Base-by-base conservation (phyloP, 1,139 yeast species). In the Yamadazyma friedrichii region DNA sequence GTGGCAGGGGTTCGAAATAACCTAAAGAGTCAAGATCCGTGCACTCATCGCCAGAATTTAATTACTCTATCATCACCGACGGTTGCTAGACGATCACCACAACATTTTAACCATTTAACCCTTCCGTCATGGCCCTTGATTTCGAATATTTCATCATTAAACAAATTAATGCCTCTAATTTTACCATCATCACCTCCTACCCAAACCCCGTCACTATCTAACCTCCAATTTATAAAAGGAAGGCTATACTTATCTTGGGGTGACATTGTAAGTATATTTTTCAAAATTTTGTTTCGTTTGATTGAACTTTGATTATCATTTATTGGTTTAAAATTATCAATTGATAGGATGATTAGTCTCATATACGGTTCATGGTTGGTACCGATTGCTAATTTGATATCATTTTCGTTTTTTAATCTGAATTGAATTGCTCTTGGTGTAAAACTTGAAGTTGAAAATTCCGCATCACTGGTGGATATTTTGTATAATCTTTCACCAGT, bases 301-400 rank as follows among this genome's bases (percentile, higher is more conserved):
- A 69, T 59, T 1, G 36, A 39, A 9, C 40, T 44, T 4, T 32
- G 27, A 9, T 38, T 39, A 11, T 13, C 16, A 16, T n/a, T 11
- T 16, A 16, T 12, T 2, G 30, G 20, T 13, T 12, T n/a, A 20
- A 10, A 38, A 6, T 36, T n/a, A 15, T 67, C 53, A 0, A 79
- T 69, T 0, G 82, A 57, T 2, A 86, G 70, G 2, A 51, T 34
- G 3, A 50, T 49, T 9, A 85, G 52, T 46, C 95, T 62, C 87
- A 85, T 80, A 53, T 70, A 84, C 2, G 95, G 95, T 24, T 78
- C 76, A 51, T 86, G 93, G 1, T 89, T 82, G 0, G 95, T 87
- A 0, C 81, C 88, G 1, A 82, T 73, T 0, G 79, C 78, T 15
- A 80, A 44, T 67, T 49, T 8, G 71, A 67, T 4, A 40, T 9